Conservation (phyloP, 1,284 basidiomycete species). For the Blastosporella zonata region DNA sequence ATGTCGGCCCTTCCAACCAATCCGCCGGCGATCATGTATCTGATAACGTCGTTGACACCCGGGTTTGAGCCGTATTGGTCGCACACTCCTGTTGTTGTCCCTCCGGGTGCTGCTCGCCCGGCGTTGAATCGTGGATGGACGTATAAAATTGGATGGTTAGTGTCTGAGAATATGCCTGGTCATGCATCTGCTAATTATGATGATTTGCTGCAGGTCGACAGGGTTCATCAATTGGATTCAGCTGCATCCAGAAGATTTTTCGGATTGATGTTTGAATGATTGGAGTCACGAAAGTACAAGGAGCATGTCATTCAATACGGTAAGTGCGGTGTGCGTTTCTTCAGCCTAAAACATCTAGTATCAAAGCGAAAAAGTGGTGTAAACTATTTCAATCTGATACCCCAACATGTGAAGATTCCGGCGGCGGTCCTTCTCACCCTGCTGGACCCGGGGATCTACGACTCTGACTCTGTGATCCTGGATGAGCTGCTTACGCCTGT, state of each 20-base stretch:
- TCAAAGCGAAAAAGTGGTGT: no score
- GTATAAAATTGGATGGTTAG: conserved; percentile 37
- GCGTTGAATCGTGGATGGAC: conserved; percentile 32
- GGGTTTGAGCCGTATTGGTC: conserved; percentile 36
- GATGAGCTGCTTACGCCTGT: no score
- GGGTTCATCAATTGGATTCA: conserved; percentile 26
- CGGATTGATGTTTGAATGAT: conserved; percentile 15
- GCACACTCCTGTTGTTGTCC: conserved; percentile 28
- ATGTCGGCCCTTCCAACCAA: conserved; percentile 17
- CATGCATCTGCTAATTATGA: not conserved
- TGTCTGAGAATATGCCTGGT: conserved; percentile 1
- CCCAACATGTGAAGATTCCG: no score
- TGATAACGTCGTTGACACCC: conserved; percentile 32
- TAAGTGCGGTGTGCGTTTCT: no score
- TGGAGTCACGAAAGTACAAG: no score
- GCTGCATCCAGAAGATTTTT: conserved; percentile 24
- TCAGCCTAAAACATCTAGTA: no score
- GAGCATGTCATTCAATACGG: no score
- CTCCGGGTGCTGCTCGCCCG: conserved; percentile 17
- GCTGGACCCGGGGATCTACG: no score
- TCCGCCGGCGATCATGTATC: conserved; percentile 34
- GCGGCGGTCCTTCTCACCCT: no score
- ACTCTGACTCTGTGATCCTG: no score
- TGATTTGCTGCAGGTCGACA: conserved; percentile 9
- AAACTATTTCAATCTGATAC: no score